Conservation (phyloP, 2,329 filamentous ascomycete species). For the Teratosphaeria nubilosa region DNA sequence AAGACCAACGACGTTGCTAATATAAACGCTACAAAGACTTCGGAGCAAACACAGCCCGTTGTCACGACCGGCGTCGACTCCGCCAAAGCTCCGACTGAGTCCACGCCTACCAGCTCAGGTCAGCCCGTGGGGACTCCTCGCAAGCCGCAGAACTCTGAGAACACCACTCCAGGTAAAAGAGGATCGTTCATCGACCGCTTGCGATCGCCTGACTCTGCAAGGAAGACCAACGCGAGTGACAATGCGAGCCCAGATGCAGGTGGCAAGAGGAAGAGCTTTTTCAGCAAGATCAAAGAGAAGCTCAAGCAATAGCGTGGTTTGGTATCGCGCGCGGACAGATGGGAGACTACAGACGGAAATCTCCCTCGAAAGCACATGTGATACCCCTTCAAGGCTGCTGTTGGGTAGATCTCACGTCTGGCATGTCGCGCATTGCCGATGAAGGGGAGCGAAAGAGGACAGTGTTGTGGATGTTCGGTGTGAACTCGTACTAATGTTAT, state of each 20-base stretch:
- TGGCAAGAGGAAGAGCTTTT: constrained; percentile 37
- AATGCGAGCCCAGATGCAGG: constrained; percentile 8
- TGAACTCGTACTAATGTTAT: not conserved
- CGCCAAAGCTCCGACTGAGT: constrained; percentile 16
- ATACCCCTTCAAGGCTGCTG: not conserved
- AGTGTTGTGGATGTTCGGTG: not conserved
- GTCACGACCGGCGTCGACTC: constrained; percentile 33
- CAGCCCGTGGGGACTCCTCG: constrained; percentile 19
- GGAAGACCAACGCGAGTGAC: constrained; percentile 16
- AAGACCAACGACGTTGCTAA: constrained; percentile 8
- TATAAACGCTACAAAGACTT: constrained; percentile 2
- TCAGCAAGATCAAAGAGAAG: constrained; percentile 41
- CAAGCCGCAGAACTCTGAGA: constrained; percentile 8
- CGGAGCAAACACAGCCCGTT: constrained; percentile 27
- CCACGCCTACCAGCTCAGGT: constrained; percentile 4
- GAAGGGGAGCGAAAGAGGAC: not conserved
- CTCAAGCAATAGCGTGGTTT: constrained; percentile 17
- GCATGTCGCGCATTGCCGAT: not conserved
- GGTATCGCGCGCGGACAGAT: not conserved
- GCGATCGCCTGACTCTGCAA: constrained; percentile 32
- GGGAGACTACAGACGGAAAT: not conserved
- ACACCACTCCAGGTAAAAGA: constrained; percentile 20
- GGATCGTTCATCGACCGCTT: constrained; percentile 17
- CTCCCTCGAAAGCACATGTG: not conserved
- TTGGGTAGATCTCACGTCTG: not conserved